Evolutionary conservation across 805 yeast species (phyloP), one percentile per base, ranked within the genome.

Genomic region (Candida ortonii): DNA sequence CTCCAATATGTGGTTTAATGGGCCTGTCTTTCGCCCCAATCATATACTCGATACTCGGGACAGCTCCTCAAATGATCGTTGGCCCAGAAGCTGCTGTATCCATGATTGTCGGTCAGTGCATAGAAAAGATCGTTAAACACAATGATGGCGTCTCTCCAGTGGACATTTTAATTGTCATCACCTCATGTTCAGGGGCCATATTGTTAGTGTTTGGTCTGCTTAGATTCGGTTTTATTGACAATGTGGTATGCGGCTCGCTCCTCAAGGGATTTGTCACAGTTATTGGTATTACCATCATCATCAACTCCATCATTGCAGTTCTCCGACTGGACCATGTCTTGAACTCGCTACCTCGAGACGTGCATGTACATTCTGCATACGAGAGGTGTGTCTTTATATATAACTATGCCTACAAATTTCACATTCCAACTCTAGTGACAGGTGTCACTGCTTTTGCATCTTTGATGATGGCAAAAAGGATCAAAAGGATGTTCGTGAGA

Each of bases 41-140:
- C n/a, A 62, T 84, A 6, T 88, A 88, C 54, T 70, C 86, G 6
- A 41, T 87, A 3, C 67, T 87, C 39, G 96, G 96, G 0, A 75
- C 93, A 0, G 94, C 87, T 1, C 96, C 96, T 0, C 81, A 80
- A 39, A 76, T 88, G 82, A 78, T 87, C 24, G 94, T 88, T 13
- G 96, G 96, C 0, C 96, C 96, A 1, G 94, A 88, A 57, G 89
- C 90, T 13, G 89, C 95, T 1, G 78, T 86, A 7, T 84, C 94
- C 0, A 65, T 89, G 48, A 78, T 88, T 10, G 78, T 84, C 16
- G 96, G 96, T 2, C 90, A 83, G 48, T 77, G 82, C 0, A 75
- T 85, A 7, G 83, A 80, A 39, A 74, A 70, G n/a, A 55, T 69
- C 28, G 47, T 69, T 16, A 68, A 63, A 15, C 77, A 64, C 46